Evolutionary conservation across 192 early-diverging fungal species (phyloP).

Genomic region (Umbelopsis sp.): DNA sequence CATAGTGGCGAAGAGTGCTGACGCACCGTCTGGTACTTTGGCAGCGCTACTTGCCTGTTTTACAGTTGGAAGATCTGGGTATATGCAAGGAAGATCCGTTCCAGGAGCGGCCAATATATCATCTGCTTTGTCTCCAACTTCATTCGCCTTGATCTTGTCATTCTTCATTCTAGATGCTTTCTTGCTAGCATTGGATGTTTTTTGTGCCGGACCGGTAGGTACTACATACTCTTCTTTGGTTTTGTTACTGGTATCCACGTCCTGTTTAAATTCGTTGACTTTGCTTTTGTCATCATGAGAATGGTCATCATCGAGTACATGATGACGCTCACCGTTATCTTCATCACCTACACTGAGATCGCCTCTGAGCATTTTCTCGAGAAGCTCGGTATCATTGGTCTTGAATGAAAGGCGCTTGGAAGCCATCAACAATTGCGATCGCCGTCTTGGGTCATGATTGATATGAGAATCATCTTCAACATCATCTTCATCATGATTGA

Average conservation of each 20-base stretch:
- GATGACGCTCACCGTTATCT: conserved; percentile 6
- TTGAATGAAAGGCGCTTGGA: conserved; percentile 39
- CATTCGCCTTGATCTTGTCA: background rate
- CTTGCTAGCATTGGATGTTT: background rate
- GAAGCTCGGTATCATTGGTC: conserved; percentile 36
- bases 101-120: background rate
- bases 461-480: background rate
- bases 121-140: background rate
- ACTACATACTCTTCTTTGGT: conserved; percentile 13
- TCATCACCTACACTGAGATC: conserved; percentile 32
- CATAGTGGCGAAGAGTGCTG: conserved; percentile 27
- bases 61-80: background rate
- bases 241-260: conserved; percentile 5
- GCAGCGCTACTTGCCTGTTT: background rate
- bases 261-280: conserved; percentile 19
- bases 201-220: background rate
- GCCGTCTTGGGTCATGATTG: conserved; percentile 29
- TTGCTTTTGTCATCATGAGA: conserved; percentile 25
- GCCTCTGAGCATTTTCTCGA: conserved; percentile 42
- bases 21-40: conserved; percentile 13
- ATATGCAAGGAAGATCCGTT: conserved; percentile 18
- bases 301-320: conserved; percentile 20
- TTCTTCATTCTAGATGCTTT: background rate
- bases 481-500: background rate
- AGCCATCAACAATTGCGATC: conserved; percentile 43